phyloP scores from a whole-genome alignment of 2,329 filamentous ascomycete species.

The Cladosporium sp. region DNA sequence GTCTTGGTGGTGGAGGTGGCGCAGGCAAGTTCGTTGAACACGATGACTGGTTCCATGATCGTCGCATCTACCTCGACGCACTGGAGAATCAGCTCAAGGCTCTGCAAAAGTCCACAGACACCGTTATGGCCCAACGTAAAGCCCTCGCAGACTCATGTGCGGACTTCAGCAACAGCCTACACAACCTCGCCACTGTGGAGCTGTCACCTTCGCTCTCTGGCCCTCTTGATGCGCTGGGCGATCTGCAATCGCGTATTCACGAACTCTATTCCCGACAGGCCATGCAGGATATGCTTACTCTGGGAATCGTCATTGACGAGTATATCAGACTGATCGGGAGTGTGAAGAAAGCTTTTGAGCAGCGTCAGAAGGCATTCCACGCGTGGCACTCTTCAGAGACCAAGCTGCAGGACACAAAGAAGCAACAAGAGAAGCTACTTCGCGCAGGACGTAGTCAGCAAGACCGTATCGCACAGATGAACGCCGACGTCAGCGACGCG shows the following conservation, averaged over 20 bases:
- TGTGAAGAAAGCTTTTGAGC: constrained; percentile 86
- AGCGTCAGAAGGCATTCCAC: constrained; percentile 93
- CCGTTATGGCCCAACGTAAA: constrained; percentile 86
- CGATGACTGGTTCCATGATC: constrained; percentile 99
- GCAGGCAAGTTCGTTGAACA: constrained; percentile 89
- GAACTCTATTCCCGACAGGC: constrained; percentile 96
- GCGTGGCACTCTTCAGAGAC: constrained; percentile 88
- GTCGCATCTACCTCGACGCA: constrained; percentile 88
- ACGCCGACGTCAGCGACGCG: constrained; percentile 89
- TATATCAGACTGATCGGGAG: constrained; percentile 95
- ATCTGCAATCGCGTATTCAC: constrained; percentile 86
- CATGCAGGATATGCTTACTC: constrained; percentile 90
- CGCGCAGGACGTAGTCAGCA: constrained; percentile 93
- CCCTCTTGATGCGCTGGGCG: constrained; percentile 84
- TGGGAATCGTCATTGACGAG: constrained; percentile 96
- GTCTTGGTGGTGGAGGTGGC: constrained; percentile 65
- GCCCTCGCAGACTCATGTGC: constrained; percentile 87
- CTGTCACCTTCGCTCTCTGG: constrained; percentile 82
- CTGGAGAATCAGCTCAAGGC: constrained; percentile 87
- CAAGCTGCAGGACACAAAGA: constrained; percentile 83
- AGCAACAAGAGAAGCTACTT: constrained; percentile 88
- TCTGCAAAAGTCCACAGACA: constrained; percentile 88
- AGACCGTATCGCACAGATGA: constrained; percentile 86
- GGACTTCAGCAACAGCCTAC: constrained; percentile 90
- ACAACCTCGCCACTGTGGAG: constrained; percentile 87